Evolutionary conservation across 306 rosid genomes (phyloP), one percentile per base, ranked within the genome.

Genomic region (Phaseolus lunatus): DNA sequence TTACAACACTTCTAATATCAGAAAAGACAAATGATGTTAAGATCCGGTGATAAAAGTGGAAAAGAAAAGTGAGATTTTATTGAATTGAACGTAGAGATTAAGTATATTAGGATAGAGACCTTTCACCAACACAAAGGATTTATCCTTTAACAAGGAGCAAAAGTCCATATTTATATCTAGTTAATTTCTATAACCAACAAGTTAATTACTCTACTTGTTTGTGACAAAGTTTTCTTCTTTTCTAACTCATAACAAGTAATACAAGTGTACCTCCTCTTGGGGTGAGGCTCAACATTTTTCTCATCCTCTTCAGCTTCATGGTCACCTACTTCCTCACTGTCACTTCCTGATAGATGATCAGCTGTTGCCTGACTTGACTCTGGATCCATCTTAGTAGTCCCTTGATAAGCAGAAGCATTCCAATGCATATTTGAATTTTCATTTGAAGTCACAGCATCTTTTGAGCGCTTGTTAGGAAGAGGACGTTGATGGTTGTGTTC

Each of bases 401-500:
- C 66, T 67, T 76, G 93, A 79, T 79, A 81, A 75, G 82, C 49
- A 11, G 73, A 77, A 81, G 33, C 75, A 81, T 67, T 89, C 70
- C 80, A 81, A 53, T 45, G 88, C 67, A 10, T 7, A 57, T 50
- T 85, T 56, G 86, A 76, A 79, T 67, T 67, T 35, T 83, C 93
- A 58, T 68, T 84, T 18, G 86, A 49, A 66, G 67, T 67, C 39
- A 82, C 70, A 13, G 72, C 10, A 16, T 88, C 91, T 84, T 89
- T 92, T 0, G 78, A 39, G 3, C 94, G 94, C 80, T 85, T 88
- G 75, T 79, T 88, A 7, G 79, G 72, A 37, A 74, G 79, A 57
- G 93, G 96, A 29, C 61, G 94, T 53, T 85, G 77, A 70, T 93
- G 98, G 73, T 85, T 86, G 81, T 93, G 98, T 80, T 89, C 89